Evolutionary conservation across 1,139 yeast genomes (phyloP), one percentile per base, ranked within the genome.

Genomic region (Petasospora fabianii): DNA sequence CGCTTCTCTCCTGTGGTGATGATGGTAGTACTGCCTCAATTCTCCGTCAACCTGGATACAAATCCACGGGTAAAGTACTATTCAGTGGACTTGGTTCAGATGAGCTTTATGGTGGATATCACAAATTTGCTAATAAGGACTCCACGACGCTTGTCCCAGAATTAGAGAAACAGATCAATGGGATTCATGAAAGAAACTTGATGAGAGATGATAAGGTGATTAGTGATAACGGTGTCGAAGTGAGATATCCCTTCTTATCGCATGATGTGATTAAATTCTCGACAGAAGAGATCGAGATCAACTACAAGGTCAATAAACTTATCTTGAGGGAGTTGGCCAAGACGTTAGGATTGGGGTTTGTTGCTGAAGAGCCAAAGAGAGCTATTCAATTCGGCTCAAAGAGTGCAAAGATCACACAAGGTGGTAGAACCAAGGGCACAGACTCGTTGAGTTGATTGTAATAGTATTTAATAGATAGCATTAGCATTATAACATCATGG

Each of bases 71-170:
- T 10, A 77, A 79, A 48, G 96, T 90, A 0, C 62, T 90, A 10
- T 68, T 94, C 30, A 85, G 96, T 43, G 98, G 99, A 0, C 68
- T 92, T n/a, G 99, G 99, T 1, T 98, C 98, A 0, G 99, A 92
- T 62, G 98, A 92, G 61, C 65, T 78, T 21, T 88, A 84, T 66
- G 99, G 95, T 0, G 99, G 99, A 0, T 92, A 92, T 59, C 84
- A 66, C 43, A 66, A 65, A 35, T 52, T 66, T 24, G 55, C 59
- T 14, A 64, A 64, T 35, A 64, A 62, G 36, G 41, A 56, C 3
- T 36, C 45, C 15, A 57, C 49, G 1, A 65, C 64, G 20, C 58
- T 82, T 14, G 62, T 65, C 2, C 58, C 59, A 4, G 95, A 87
- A 53, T 65, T 92, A 28, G 69, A 72, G 14, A 63, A 71, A 39